Percentiles rank a stretch among this genome's conserved stretches.
Conservation (phyloP, 352 stramenopile genomes). For the Pythium vanterpoolii region DNA sequence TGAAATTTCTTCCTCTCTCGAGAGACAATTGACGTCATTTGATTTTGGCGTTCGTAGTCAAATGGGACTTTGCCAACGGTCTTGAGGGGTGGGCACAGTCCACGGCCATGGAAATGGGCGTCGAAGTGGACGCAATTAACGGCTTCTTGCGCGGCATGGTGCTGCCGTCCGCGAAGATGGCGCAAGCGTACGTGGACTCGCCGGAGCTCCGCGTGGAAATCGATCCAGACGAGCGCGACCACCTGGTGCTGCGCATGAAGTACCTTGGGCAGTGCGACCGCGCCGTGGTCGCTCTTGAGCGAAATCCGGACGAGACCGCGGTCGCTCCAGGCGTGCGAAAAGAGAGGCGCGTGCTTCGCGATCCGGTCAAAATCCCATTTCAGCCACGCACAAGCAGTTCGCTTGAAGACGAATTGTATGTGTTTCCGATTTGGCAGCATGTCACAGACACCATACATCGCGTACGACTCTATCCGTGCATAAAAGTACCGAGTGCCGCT, state of each 20-base stretch:
- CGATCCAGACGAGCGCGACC: conserved; percentile 39
- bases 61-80: conserved; percentile 62
- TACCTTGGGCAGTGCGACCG: conserved; percentile 54
- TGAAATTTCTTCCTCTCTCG: background rate
- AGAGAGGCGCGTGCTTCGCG: conserved; percentile 33
- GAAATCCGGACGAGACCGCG: conserved; percentile 32
- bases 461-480: conserved; percentile 60
- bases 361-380: conserved; percentile 60
- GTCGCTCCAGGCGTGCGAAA: conserved; percentile 24
- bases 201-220: conserved; percentile 55
- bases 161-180: conserved; percentile 30
- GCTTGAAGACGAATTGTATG: conserved; percentile 47
- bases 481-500: conserved; percentile 19
- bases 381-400: conserved; percentile 24
- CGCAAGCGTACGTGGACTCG: conserved; percentile 53
- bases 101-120: conserved; percentile 56
- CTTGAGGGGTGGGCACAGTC: conserved; percentile 59
- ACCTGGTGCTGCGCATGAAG: conserved; percentile 59
- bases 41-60: conserved; percentile 25
- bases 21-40: background rate
- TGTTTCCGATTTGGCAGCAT: conserved; percentile 60
- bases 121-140: conserved; percentile 51
- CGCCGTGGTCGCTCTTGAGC: conserved; percentile 51
- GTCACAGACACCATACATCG: conserved; percentile 53
- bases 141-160: conserved; percentile 43